Evolutionary conservation across 495 filamentous ascomycete species (phyloP), one percentile per base, ranked within the genome.

Genomic region (Rhypophila decipiens): DNA sequence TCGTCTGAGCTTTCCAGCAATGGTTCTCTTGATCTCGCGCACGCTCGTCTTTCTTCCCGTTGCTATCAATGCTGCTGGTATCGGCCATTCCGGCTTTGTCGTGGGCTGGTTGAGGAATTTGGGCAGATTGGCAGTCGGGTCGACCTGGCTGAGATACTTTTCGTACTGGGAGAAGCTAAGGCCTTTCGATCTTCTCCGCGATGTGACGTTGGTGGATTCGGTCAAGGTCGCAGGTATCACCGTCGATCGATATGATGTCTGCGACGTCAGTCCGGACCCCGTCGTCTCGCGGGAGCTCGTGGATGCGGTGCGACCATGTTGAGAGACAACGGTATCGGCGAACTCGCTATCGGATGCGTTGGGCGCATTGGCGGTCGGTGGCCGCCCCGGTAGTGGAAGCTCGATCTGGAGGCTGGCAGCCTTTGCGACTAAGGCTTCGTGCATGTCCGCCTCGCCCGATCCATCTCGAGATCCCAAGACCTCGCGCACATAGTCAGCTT

Each of bases 81-180:
- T 47, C 57, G 46, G 53, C 52, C 56, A 50, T 49, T 48, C 53
- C 37, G 49, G 24, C 56, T 53, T 31, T 40, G 51, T 35, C 41
- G 49, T 5, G 50, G 50, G 20, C 31, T 39, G 43, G 45, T 53
- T 51, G 15, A 55, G 41, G 24, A 67, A 66, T 52, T 55, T 67
- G 38, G 57, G 59, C 47, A 66, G 70, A 46, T 61, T 64, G 39
- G 67, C 49, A n/a, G 44, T 61, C 11, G 59, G 65, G 46, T 69
- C 61, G 4, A 71, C 44, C 38, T 74, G 65, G 23, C 62, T 61
- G 42, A 78, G 51, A 35, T 71, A 77, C 49, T 64, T 74, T 12
- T 78, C 76, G 46, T 79, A 79, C n/a, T 67, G 70, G 12, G 66
- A 63, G 51, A 78, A 77, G 21, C 59, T 76, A 24, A 77, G 55